Evolutionary conservation across 148 eudicot genomes (phyloP), one percentile per base, ranked within the genome.

Genomic region (Polygonum aviculare): DNA sequence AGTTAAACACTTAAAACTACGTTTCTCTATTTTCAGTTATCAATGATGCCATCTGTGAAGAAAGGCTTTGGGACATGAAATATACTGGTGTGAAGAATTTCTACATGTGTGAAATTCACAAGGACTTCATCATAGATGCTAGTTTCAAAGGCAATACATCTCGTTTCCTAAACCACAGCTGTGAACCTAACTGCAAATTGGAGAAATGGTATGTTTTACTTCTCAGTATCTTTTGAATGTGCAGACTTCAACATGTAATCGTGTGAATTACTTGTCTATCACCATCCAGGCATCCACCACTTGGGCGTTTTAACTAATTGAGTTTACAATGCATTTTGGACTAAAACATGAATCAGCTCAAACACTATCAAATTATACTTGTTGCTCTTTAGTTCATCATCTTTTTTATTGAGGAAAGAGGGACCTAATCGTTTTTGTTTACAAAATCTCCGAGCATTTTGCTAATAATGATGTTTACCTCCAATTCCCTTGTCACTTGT

Each of bases 61-160:
- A 90, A 83, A 85, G 98, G 86, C 89, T 95, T 49, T 95, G 98
- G 98, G 97, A 87, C 80, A 88, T 95, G 98, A 95, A 95, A 81
- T 78, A 84, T 81, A 83, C 84, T 78, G 89, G 86, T 18, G 86
- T 82, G 60, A 49, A 81, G 78, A 90, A 95, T 81, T 95, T 95
- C 74, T 95, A 92, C 78, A 86, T 95, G 91, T 95, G 98, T 84
- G 98, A 95, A 87, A 84, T 95, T 59, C 85, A 86, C 38, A 95
- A 89, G 78, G 88, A 95, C 78, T 95, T 92, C 78, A 93, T 90
- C 35, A 95, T 95, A 73, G 98, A 95, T 83, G 98, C 98, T 57
- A 92, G 94, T 59, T 90, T 89, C 82, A 95, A 95, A 82, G 98
- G 98, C 39, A 95, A 95, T 75, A 69, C 77, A 41, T 95, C 98